A percentile compares a stretch with the other conserved stretches of the same genome.
phyloP scores from a whole-genome alignment of 1,284 basidiomycete species.

The Cryptococcus floricola region DNA sequence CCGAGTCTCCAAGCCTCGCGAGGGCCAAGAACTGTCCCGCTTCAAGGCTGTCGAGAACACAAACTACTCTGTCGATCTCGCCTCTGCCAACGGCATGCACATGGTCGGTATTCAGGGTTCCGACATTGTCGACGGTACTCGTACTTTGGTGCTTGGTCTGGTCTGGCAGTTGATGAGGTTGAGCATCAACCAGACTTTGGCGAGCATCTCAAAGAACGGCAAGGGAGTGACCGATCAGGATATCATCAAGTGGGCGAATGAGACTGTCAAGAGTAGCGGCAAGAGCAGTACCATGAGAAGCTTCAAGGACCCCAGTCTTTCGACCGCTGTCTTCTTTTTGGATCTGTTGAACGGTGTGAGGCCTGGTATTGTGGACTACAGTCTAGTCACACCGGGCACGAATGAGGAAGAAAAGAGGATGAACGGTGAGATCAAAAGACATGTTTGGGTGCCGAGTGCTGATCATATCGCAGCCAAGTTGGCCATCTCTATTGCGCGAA shows the following conservation, averaged over 20 bases:
- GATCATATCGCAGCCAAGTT: conserved; percentile 65
- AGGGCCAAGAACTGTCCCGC: conserved; percentile 76
- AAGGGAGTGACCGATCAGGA: conserved; percentile 85
- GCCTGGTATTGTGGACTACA: conserved; percentile 92
- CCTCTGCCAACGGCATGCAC: conserved; percentile 87
- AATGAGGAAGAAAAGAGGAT: conserved; percentile 84
- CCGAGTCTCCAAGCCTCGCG: conserved; percentile 87
- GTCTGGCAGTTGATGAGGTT: conserved; percentile 97
- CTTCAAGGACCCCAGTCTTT: conserved; percentile 91
- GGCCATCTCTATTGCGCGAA: conserved; percentile 95
- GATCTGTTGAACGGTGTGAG: conserved; percentile 86
- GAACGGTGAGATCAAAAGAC: conserved; percentile 63
- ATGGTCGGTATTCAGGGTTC: conserved; percentile 96
- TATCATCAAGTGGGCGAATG: conserved; percentile 95
- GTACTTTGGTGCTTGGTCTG: conserved; percentile 88
- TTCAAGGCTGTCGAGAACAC: conserved; percentile 99
- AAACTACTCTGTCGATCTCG: conserved; percentile 92
- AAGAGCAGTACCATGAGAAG: conserved; percentile 69
- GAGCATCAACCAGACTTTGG: conserved; percentile 89
- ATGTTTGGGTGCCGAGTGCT: not conserved
- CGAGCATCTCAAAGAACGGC: conserved; percentile 66
- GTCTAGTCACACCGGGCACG: conserved; percentile 65
- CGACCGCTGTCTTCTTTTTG: conserved; percentile 88
- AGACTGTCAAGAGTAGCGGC: conserved; percentile 72
- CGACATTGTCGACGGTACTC: conserved; percentile 89